Evolutionary conservation across 768 basidiomycete species (phyloP), one percentile per base, ranked within the genome.

Genomic region (Suillus americanus): DNA sequence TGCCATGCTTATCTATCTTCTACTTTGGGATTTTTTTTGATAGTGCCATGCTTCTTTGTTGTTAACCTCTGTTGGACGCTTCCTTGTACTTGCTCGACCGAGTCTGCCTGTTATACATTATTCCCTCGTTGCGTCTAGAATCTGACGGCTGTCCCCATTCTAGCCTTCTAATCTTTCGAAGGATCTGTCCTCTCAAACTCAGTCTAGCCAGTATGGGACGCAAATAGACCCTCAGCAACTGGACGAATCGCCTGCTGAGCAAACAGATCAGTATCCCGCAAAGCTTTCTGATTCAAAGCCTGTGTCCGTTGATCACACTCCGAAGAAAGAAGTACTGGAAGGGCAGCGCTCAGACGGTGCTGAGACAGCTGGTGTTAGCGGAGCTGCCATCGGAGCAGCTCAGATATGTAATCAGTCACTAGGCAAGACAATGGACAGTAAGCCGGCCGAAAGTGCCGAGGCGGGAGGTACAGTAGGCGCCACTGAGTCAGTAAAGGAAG

Each of bases 401-500:
- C 56, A 41, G 18, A 28, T 16, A 40, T 25, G 56, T 59, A 25
- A 40, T 28, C 38, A 40, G 5, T 25, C 38, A 28, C n/a, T 23
- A 48, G 16, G 55, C 45, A 45, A 13, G 43, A 25, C 23, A 35
- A 12, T 38, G n/a, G 48, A 62, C 33, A 54, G 9, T 5, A 20
- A 28, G 43, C 48, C 25, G 33, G 38, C 35, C 30, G 12, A 9
- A 40, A 5, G 23, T 37, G 53, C 33, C 12, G 38, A 6, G 5
- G 13, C 16, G 6, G 64, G 61, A 35, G 33, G 28, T 16, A 33
- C 37, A 28, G n/a, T 53, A 38, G 48, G 43, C 12, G 20, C 40
- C 1, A 33, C 55, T 30, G 64, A 40, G n/a, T 7, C n/a, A 14
- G 48, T n/a, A 8, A 63, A 66, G 43, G 57, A 67, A 54, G 8